Evolutionary conservation across 305 asterid species (phyloP), one percentile per base, ranked within the genome.

Genomic region (Salvia sclarea): DNA sequence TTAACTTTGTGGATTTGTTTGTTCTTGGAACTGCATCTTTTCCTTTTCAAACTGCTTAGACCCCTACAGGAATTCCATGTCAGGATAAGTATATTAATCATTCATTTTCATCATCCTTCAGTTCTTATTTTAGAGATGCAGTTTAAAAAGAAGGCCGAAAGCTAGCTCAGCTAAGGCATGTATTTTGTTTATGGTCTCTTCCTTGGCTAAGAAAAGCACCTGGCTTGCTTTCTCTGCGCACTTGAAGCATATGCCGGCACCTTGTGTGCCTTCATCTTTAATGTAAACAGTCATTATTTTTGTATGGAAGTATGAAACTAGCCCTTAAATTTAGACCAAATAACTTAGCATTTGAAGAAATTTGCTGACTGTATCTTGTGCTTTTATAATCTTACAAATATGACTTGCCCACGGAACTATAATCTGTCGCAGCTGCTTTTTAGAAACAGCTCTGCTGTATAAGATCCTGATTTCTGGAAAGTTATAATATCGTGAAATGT

Each of bases 401-500:
- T 52, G 49, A 43, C 41, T 21, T 20, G 12, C 13, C 55, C 38
- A 47, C n/a, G 24, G 60, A 30, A 67, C 64, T 20, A 44, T 30
- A 10, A 9, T 43, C 38, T 49, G 35, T 43, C 56, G 48, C 41
- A 40, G 49, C 72, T 13, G 38, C 20, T 43, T 66, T 52, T 8
- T 68, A 24, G 47, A 20, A 33, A 69, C 13, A 28, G 18, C 10
- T 53, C 55, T 54, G 44, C 45, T 45, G 61, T 11, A 24, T 61
- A 35, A 54, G 66, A 25, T 54, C 64, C 63, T 54, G 60, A 61
- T 17, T 17, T 68, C 48, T 13, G 54, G 41, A 33, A 35, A 24
- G 9, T 13, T 41, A 13, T 3, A 10, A 20, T 16, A n/a, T 66
- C 59, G 48, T 68, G 24, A 37, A 48, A 54, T 12, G 43, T 37